Evolutionary conservation across 139 green algal genomes (phyloP), one percentile per base, ranked within the genome.

Genomic region (Chlorella sp.): DNA sequence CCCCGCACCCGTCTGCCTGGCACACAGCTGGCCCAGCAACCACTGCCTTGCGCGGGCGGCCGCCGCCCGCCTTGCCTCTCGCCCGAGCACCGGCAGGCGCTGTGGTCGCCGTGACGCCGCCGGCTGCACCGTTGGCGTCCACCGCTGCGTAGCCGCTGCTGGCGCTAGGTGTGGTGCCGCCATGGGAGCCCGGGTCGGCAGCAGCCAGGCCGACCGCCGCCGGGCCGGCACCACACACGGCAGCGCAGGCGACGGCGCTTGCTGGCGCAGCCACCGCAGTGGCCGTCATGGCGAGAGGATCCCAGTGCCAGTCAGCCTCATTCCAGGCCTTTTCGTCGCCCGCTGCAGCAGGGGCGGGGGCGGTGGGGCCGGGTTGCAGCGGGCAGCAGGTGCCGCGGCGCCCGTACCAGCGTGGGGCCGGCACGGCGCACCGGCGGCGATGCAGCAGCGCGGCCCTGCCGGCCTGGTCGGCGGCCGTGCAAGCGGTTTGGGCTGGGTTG

Each of bases 1-100:
- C 38, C 13, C 44, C n/a, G 39, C 86, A 90, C 12, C 83, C 83
- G 36, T 89, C 83, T 3, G 75, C 86, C n/a, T 89, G 82, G 80
- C 87, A 91, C 3, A 80, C 21, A 7, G 26, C 16, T 0, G 47
- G 9, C 30, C 36, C 51, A 28, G 23, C 60, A 3, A 11, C 67
- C 9, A 7, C 47, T 2, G 23, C 63, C 32, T 30, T 57, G 51
- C 76, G 76, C 60, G 28, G 57, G n/a, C 38, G 36, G 32, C 36
- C 75, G 11, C 36, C 75, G 11, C 70, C 39, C 38, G 32, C 39
- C 41, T 56, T 28, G 39, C 64, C 28, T 41, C 25, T 13, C 70
- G 16, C 9, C 39, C 44, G 39, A 41, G 26, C 11, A 34, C 25
- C 21, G 38, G 32, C 25, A 36, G 25, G 39, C 70, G 72, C 26